phyloP scores from a whole-genome alignment of 257 asterid species.

The Capsicum rhomboideum region DNA sequence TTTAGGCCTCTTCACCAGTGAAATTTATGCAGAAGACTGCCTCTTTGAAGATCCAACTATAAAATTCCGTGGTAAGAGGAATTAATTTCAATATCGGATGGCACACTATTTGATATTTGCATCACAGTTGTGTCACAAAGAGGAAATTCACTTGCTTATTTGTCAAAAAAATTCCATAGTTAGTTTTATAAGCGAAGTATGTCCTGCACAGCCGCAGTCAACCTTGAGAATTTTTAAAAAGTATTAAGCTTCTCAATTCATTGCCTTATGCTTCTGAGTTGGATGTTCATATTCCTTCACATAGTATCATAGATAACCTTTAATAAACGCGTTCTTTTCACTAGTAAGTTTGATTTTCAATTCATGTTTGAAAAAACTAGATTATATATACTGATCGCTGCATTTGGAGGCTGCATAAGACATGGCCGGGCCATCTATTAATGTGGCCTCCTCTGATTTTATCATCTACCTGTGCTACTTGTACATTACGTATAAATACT shows the following conservation, averaged over 20 bases:
- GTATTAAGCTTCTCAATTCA: neutral
- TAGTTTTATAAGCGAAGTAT: neutral
- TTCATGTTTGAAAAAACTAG: neutral
- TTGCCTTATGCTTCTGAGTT: neutral
- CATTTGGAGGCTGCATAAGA: neutral
- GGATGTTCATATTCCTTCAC: neutral
- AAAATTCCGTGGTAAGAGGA: constrained; percentile 52
- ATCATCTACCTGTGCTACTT: neutral
- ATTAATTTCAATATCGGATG: neutral
- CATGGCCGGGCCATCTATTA: neutral
- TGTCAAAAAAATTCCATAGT: neutral
- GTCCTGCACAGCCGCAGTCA: neutral
- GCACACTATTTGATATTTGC: neutral
- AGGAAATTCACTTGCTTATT: neutral
- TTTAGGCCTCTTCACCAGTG: constrained; percentile 55
- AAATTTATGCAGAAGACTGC: constrained; percentile 72
- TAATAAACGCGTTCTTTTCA: neutral
- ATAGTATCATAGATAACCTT: neutral
- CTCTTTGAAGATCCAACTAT: constrained; percentile 86
- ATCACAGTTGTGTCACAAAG: neutral
- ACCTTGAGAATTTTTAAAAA: neutral
- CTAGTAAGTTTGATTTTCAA: neutral
- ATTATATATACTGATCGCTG: neutral
- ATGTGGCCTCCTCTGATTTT: neutral
- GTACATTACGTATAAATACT: neutral